A percentile compares a stretch with the other conserved stretches of the same genome.
These are phyloP conservation scores for Arxiozyma bovina DNA, from an alignment of 1,139 yeast species.

Conservation along the genomic window DNA sequence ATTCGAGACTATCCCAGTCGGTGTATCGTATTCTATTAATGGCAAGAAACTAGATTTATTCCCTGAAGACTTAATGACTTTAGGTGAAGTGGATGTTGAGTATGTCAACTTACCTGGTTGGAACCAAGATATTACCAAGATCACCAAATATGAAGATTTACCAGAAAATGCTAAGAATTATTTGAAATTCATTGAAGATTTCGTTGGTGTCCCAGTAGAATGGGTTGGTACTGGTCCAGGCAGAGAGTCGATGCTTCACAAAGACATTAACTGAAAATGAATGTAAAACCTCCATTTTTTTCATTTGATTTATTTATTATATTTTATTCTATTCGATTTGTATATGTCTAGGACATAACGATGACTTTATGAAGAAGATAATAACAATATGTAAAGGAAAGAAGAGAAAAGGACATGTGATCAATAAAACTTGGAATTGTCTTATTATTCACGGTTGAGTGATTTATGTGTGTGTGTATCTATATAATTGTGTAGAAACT, in stretches of 20 bases:
- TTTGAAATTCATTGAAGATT: constrained; percentile 77
- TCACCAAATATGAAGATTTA: constrained; percentile 62
- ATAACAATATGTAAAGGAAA: too few relatives aligned
- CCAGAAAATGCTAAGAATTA: constrained; percentile 85
- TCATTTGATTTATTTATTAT: too few relatives aligned
- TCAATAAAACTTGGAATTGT: too few relatives aligned
- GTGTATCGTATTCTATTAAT: constrained; percentile 66
- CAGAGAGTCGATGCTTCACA: constrained; percentile 68
- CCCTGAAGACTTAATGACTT: constrained; percentile 82
- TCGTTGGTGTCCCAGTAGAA: constrained; percentile 70
- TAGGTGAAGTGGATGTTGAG: constrained; percentile 84
- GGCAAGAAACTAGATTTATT: constrained; percentile 69
- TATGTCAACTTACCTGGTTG: constrained; percentile 92
- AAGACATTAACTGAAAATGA: constrained; percentile 13
- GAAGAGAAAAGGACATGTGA: not conserved
- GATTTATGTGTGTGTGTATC: too few relatives aligned
- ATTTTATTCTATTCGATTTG: too few relatives aligned
- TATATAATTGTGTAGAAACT: too few relatives aligned
- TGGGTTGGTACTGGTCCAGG: constrained; percentile 99
- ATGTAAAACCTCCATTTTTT: not conserved
- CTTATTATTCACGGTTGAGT: not conserved
- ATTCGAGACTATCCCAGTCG: constrained; percentile 80
- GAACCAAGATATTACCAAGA: constrained; percentile 72
- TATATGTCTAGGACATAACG: too few relatives aligned
- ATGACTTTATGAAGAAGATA: not conserved